These are phyloP conservation scores for Microdochium paspali DNA, from an alignment of 2,329 filamentous ascomycete genomes.

Conservation along the genomic window DNA sequence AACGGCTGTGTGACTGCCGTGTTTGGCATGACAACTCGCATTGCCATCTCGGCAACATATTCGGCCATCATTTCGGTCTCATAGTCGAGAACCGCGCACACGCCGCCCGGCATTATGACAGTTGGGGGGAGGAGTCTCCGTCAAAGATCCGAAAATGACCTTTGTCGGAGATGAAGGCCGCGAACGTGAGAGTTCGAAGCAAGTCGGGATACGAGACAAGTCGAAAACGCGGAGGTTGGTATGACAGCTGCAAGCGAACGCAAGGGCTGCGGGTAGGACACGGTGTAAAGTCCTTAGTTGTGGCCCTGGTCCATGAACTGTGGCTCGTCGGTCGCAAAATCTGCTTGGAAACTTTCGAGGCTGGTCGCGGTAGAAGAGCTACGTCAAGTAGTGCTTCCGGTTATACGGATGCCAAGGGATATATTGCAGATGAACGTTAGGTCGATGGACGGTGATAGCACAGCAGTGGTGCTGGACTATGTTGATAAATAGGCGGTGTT, in stretches of 20 bases:
- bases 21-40: conserved; percentile 44
- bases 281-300: too few relatives aligned
- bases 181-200: conserved; percentile 22
- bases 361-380: too few relatives aligned
- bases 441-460: too few relatives aligned
- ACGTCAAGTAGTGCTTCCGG: too few relatives aligned
- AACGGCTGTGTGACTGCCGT: conserved; percentile 58
- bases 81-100: conserved; percentile 90
- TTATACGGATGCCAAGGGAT: too few relatives aligned
- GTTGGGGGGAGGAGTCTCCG: conserved; percentile 13
- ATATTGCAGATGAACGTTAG: too few relatives aligned
- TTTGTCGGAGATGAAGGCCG: conserved; percentile 17
- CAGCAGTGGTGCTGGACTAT: too few relatives aligned
- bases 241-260: neutral
- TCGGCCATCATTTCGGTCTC: conserved; percentile 95
- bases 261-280: too few relatives aligned
- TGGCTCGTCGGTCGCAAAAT: too few relatives aligned
- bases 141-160: conserved; percentile 17
- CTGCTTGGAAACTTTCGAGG: too few relatives aligned
- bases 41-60: conserved; percentile 85
- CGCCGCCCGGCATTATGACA: conserved; percentile 63
- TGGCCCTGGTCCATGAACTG: too few relatives aligned
- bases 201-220: conserved; percentile 14
- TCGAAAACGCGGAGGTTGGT: conserved; percentile 8
- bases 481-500: too few relatives aligned